These are phyloP conservation scores for Agaricus sinodeliciosus DNA, from an alignment of 768 basidiomycete genomes.

Conservation along the genomic window DNA sequence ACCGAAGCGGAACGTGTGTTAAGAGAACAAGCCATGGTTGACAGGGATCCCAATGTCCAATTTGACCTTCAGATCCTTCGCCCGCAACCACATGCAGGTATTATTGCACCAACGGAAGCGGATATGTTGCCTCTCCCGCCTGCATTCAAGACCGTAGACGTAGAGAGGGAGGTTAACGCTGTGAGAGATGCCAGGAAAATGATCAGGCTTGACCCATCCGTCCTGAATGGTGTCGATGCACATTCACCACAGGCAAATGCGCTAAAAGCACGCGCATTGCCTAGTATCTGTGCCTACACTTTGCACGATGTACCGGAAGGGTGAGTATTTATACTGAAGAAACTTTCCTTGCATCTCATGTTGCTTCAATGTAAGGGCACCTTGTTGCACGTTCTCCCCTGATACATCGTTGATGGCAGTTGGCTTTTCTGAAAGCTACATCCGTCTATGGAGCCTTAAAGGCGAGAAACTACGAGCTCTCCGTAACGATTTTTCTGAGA, in stretches of 20 bases:
- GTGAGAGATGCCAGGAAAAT: conserved; percentile 89
- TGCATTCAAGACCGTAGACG: conserved; percentile 78
- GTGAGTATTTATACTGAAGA: conserved; percentile 36
- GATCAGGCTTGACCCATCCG: conserved; percentile 81
- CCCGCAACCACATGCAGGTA: conserved; percentile 43
- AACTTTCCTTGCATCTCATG: neutral
- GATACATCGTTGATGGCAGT: conserved; percentile 92
- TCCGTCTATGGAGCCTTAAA: conserved; percentile 91
- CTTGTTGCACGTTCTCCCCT: conserved; percentile 82
- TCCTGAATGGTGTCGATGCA: conserved; percentile 47
- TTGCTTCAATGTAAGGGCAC: conserved; percentile 43
- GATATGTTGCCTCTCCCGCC: conserved; percentile 81
- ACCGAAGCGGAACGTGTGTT: conserved; percentile 75
- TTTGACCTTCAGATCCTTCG: conserved; percentile 55
- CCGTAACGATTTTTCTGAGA: conserved; percentile 67
- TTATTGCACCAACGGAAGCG: conserved; percentile 55
- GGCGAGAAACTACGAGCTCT: conserved; percentile 80
- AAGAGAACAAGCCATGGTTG: conserved; percentile 75
- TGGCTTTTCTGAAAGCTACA: conserved; percentile 93
- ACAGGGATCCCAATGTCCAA: conserved; percentile 59
- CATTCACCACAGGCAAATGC: conserved; percentile 53
- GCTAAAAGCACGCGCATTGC: conserved; percentile 62
- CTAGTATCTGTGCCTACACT: conserved; percentile 94
- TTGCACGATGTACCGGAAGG: conserved; percentile 93
- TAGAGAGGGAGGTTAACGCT: conserved; percentile 84